Evolutionary conservation across 768 basidiomycete genomes (phyloP).

Genomic region (Pisolithus orientalis): DNA sequence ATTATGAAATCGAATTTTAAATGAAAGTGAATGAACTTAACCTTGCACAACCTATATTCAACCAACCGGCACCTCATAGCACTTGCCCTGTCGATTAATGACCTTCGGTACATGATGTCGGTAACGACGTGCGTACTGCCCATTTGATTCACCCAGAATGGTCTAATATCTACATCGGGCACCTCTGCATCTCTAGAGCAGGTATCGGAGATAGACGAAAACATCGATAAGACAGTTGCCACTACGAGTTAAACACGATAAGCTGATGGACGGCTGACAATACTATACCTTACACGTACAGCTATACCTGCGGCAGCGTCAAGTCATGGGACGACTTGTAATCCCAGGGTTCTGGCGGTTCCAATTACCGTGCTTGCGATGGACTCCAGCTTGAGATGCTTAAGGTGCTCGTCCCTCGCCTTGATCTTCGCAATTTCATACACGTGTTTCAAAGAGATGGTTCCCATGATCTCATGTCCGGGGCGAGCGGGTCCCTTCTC

Average conservation of each 20-base stretch:
- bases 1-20: slow-evolving; percentile 39
- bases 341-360: slow-evolving; percentile 81
- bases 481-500: slow-evolving; percentile 86
- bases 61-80: slow-evolving; percentile 26
- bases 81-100: slow-evolving; percentile 26
- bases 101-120: slow-evolving; percentile 27
- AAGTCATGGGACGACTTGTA: slow-evolving; percentile 81
- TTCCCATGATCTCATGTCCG: slow-evolving; percentile 71
- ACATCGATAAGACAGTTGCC: slow-evolving; percentile 21
- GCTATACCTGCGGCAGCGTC: slow-evolving; percentile 8
- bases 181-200: slow-evolving; percentile 10
- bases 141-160: slow-evolving; percentile 8
- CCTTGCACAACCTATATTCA: slow-evolving; percentile 25
- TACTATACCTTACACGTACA: slow-evolving; percentile 19
- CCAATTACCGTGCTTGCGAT: slow-evolving; percentile 87
- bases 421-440: slow-evolving; percentile 99
- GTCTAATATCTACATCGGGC: slow-evolving; percentile 21
- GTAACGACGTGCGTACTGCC: slow-evolving; percentile 16
- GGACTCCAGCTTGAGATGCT: slow-evolving; percentile 78
- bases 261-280: slow-evolving; percentile 17
- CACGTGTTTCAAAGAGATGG: slow-evolving; percentile 91
- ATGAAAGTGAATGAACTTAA: slow-evolving; percentile 34
- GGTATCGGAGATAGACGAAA: slow-evolving; percentile 8
- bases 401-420: slow-evolving; percentile 82
- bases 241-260: slow-evolving; percentile 10